Evolutionary conservation across 495 filamentous ascomycete species (phyloP).

Genomic region (Xylaria palmicola): DNA sequence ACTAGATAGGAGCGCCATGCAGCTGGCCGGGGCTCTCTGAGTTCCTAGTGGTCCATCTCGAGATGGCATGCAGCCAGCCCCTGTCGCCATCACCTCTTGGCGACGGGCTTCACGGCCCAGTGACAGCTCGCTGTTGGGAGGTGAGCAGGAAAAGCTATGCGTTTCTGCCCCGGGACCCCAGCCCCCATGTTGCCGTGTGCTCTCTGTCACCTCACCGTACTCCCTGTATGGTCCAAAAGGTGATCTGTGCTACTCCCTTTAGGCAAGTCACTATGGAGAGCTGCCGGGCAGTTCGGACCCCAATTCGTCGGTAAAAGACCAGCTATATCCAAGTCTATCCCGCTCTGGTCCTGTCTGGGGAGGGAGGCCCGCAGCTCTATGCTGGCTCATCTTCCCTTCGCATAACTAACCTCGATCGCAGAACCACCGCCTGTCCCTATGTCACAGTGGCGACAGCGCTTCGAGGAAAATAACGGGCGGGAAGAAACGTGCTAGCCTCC

Average conservation of each 20-base stretch:
- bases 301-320: not conserved
- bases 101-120: not conserved
- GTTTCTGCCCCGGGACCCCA: not conserved
- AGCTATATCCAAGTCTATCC: conserved; percentile 3
- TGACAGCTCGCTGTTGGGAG: conserved; percentile 1
- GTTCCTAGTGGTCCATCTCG: conserved; percentile 1
- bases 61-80: conserved; percentile 7
- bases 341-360: not conserved
- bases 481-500: not conserved
- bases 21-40: not conserved
- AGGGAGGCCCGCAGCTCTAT: not conserved
- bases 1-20: conserved; percentile 2
- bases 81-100: conserved; percentile 12
- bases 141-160: not conserved
- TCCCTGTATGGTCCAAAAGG: not conserved
- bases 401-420: conserved; percentile 3
- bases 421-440: not conserved
- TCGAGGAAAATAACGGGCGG: not conserved
- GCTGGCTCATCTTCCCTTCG: not conserved
- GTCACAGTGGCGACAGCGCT: conserved; percentile 12
- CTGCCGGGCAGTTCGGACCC: not conserved
- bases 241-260: conserved; percentile 9
- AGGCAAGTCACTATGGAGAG: conserved; percentile 12
- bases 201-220: not conserved
- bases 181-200: not conserved